Percentiles rank a stretch among this genome's conserved stretches.
Evolutionary conservation across 345 rosid genomes (phyloP).

Genomic region (Geranium brycei): DNA sequence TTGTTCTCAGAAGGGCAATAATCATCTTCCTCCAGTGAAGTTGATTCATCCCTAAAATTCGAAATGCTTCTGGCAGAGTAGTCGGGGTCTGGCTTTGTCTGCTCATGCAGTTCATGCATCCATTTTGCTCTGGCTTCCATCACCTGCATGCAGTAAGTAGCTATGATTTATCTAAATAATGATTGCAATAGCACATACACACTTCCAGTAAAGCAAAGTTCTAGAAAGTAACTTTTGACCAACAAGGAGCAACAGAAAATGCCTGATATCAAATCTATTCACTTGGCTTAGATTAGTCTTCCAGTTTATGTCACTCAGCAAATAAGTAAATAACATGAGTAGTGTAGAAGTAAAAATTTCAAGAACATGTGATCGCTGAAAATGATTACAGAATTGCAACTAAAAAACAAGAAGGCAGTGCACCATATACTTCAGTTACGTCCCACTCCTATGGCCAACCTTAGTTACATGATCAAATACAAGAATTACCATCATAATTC

Average conservation of each 20-base stretch:
- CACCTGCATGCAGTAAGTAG: slow-evolving; percentile 31
- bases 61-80: slow-evolving; percentile 36
- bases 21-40: slow-evolving; percentile 17
- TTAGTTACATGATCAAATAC: not conserved
- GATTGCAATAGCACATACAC: not conserved
- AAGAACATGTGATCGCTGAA: not conserved
- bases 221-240: not conserved
- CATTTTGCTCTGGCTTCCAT: slow-evolving; percentile 67
- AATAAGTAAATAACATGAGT: not conserved
- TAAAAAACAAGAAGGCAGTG: not conserved
- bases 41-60: slow-evolving; percentile 9
- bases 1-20: slow-evolving; percentile 11
- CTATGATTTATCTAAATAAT: not conserved
- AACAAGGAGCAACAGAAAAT: not conserved
- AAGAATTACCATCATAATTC: not conserved
- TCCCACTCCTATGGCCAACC: too few relatives aligned
- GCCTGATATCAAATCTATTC: not conserved
- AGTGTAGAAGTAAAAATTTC: not conserved
- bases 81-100: slow-evolving; percentile 30
- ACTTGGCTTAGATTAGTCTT: not conserved
- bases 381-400: not conserved
- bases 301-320: not conserved
- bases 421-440: not conserved
- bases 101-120: slow-evolving; percentile 63
- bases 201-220: not conserved